Base-by-base conservation (phyloP, 805 yeast genomes). In the Priceomyces castillae region DNA sequence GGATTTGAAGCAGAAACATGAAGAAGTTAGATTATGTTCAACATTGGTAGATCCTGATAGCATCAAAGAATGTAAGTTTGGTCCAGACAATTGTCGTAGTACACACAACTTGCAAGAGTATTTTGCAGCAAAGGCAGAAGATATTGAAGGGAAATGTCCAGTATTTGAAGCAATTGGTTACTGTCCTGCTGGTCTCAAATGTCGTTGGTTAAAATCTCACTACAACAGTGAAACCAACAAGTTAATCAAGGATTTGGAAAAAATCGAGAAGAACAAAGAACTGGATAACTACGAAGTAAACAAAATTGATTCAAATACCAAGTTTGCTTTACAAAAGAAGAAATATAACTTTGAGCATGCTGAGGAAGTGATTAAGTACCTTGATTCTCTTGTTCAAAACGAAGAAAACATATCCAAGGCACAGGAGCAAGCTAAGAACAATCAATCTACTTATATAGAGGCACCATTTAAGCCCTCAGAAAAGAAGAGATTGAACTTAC, bases 121-220 rank as follows among this genome's bases (percentile, higher is more conserved):
- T 55, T 61, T 94, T 23, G 65, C 58, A 0, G 61, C 77, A 18
- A 92, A 94, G 61, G 84, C 81, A 1, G 73, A 65, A 0, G 98
- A 94, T 59, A 67, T 88, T 17, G 78, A 74, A 7, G 95, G 95
- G 0, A 57, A 56, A 1, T 94, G 99, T 65, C 98, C 99, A 0
- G 96, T 88, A 3, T 90, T 69, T 58, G 70, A 69, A 26, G 84
- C 86, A 1, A 70, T 88, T 28, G 99, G 99, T 0, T 82, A 80
- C 57, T 94, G 99, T 71, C 96, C 96, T 3, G 78, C 85, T 48
- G 99, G 99, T 0, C 66, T 87, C 54, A 92, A 88, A 62, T 94
- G 99, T 67, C 79, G 97, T 55, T 94, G 96, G 88, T 74, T 94
- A 44, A 68, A 77, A 2, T 78, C 87, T 12, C 98, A 94, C 66